Evolutionary conservation across 345 rosid species (phyloP), one percentile per base, ranked within the genome.

Genomic region (Moricandia moricandioides): DNA sequence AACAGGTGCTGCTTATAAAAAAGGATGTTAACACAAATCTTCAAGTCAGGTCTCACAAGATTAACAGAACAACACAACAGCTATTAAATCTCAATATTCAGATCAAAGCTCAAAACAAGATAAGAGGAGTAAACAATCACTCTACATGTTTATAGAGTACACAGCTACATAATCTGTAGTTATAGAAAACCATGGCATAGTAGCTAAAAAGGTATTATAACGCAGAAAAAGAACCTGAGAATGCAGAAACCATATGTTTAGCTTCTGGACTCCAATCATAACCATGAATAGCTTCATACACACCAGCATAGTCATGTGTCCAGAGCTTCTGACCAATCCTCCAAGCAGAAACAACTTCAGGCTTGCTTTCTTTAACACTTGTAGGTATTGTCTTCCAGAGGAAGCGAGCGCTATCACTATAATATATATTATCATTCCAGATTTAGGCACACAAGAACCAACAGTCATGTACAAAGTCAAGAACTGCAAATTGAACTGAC

Each of bases 181-280:
- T 37, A 43, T 17, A 69, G 27, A 54, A 76, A 58, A 31, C 4
- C 21, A 16, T 11, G 49, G 2, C 14, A 21, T 7, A 57, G 12
- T 67, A 59, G 67, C 45, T 39, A 35, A 49, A 67, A 34, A 13
- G 14, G 31, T 61, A 43, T 12, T 26, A 21, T 21, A 49, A 31
- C 35, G 34, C 5, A 62, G 6, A 74, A 49, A 16, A 14, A 14
- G 71, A 82, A 74, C 92, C 89, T 64, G 90, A 87, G 83, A 94
- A 91, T 12, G 93, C 87, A 83, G 77, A 78, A 52, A 94, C 89
- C 26, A 94, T 71, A 65, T 74, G 72, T 71, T 73, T 74, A 30
- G 80, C 81, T 74, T 94, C 93, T 68, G 73, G 88, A 70, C 90
- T 85, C 99, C 99, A 94, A 70, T 87, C 87, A 69, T 87, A 94